Base-by-base conservation (phyloP, 176 grass and related monocot species). In the Musa itinerans region DNA sequence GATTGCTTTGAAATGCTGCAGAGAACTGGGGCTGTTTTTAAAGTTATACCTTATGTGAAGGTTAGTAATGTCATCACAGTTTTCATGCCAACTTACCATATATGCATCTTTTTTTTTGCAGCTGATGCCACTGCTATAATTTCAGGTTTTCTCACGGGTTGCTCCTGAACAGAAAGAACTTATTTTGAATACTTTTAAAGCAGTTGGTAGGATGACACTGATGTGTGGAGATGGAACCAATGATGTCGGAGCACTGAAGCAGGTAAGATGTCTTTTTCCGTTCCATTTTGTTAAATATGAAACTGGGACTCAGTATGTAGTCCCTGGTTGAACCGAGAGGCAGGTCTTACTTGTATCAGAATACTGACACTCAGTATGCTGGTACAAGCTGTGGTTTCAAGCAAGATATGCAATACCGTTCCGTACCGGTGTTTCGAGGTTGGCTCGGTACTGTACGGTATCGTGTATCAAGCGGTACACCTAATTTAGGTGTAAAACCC, bases 221-320 rank as follows among this genome's bases (percentile, higher is more conserved):
- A 99, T 99, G 95, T 99, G 95, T 82, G 95, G 95, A 85, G 95
- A 99, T 77, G 95, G 95, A 82, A 99, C 95, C 12, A 99, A 94
- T 79, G 95, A 99, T 89, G 95, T 99, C 79, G 95, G 95, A 72
- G 95, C 95, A 76, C 84, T 99, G 67, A 99, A 99, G 80, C 95
- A 99, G 88, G 95, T 91, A 70, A 83, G 67, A 51, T 69, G 23
- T 50, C 52, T 72, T 72, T 49, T 55, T 3, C 9, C 23, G 10
- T 66, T 24, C 62, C 62, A 24, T 77, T 69, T 74, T 78, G 5
- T 55, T 82, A 23, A 67, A 53, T 43, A 20, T 76, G 57, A 61
- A 61, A 61, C n/a, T 61, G 34, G 29, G 2, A 29, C 29, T 43
- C 3, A 43, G 34, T 43, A 43, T 43, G 34, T 43, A 43, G 34